These are phyloP conservation scores for Heritiera fomes DNA, from an alignment of 345 rosid genomes.

Conservation along the genomic window DNA sequence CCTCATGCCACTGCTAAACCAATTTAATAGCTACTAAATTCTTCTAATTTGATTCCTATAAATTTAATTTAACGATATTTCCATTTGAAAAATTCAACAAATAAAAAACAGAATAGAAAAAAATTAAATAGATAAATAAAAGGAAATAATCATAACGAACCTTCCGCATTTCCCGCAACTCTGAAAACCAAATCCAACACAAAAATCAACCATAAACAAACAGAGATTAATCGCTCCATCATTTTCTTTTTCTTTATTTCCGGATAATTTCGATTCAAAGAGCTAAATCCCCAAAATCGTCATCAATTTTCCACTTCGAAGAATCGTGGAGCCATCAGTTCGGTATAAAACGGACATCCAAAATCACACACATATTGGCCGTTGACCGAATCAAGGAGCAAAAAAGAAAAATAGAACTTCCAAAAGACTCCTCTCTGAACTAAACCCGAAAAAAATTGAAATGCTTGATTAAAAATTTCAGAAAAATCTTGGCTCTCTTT, in stretches of 20 bases:
- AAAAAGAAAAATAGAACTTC: background rate
- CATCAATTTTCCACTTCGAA: background rate
- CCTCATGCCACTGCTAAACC: background rate
- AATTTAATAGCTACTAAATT: background rate
- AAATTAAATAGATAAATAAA: background rate
- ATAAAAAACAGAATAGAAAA: background rate
- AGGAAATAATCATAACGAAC: constrained; percentile 28
- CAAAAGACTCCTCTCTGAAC: background rate
- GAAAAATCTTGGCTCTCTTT: background rate
- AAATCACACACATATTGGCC: background rate
- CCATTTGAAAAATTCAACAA: background rate
- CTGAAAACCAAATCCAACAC: constrained; percentile 46
- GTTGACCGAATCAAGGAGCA: constrained; percentile 6
- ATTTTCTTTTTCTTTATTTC: background rate
- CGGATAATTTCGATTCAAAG: background rate
- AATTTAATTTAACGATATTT: background rate
- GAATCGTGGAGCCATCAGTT: background rate
- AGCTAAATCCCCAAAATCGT: constrained; percentile 14
- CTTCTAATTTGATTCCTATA: background rate
- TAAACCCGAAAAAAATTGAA: background rate
- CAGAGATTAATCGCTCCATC: constrained; percentile 40
- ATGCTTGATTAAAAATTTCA: background rate
- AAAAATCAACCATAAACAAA: constrained; percentile 45
- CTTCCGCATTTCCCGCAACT: constrained; percentile 72
- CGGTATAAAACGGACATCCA: background rate